Evolutionary conservation across 1,139 yeast genomes (phyloP).

Genomic region (Magnusiomyces ingens): DNA sequence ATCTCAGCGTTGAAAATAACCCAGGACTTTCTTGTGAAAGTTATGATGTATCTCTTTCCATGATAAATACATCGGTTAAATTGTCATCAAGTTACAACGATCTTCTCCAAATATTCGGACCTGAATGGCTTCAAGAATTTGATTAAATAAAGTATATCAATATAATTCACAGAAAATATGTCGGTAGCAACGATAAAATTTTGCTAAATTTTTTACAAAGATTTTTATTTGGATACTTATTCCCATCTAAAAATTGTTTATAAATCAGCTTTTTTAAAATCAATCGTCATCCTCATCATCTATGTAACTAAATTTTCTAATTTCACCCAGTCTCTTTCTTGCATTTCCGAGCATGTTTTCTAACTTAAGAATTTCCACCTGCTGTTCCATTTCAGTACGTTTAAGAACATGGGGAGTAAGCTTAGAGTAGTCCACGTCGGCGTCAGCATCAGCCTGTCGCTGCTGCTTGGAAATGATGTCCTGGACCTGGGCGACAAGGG

Average conservation of each 20-base stretch:
- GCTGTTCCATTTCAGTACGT: conserved; percentile 89
- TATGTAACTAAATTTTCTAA: conserved; percentile 65
- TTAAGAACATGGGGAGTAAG: conserved; percentile 76
- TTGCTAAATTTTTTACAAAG: not conserved
- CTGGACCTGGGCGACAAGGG: conserved; percentile 65
- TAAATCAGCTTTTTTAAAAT: not conserved
- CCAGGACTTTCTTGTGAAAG: too few relatives aligned
- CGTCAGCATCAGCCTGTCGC: conserved; percentile 26
- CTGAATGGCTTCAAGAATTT: too few relatives aligned
- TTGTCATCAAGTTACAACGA: too few relatives aligned
- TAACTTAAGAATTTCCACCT: conserved; percentile 77
- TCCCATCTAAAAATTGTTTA: too few relatives aligned
- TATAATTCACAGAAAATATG: too few relatives aligned
- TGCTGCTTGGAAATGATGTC: conserved; percentile 42
- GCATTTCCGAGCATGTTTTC: conserved; percentile 69
- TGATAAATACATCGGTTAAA: too few relatives aligned
- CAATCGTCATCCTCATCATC: conserved; percentile 48
- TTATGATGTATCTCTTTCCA: too few relatives aligned
- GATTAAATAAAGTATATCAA: too few relatives aligned
- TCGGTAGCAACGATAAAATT: too few relatives aligned
- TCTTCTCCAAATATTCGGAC: too few relatives aligned
- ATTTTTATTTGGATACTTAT: too few relatives aligned
- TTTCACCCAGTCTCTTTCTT: conserved; percentile 77
- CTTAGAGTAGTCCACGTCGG: conserved; percentile 59
- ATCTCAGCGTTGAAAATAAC: too few relatives aligned